Evolutionary conservation across 2,329 filamentous ascomycete species (phyloP).

Genomic region (Sclerotiophoma versabilis): DNA sequence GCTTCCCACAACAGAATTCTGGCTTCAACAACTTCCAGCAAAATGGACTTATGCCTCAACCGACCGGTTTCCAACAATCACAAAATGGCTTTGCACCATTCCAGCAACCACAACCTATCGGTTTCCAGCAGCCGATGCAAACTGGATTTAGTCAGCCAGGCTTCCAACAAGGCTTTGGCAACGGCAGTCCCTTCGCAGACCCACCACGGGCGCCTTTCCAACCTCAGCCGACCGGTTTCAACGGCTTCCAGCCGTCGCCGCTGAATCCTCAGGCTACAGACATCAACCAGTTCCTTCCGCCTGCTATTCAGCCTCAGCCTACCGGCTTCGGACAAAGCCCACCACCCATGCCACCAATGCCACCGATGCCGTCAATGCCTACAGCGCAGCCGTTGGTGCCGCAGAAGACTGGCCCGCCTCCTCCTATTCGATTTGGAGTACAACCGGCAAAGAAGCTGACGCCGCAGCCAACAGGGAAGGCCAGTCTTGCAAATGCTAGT

Average conservation of each 20-base stretch:
- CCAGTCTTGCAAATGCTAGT: slow-evolving; percentile 95
- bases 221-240: slow-evolving; percentile 52
- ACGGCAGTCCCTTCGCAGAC: slow-evolving; percentile 60
- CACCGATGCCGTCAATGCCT: slow-evolving; percentile 49
- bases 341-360: slow-evolving; percentile 65
- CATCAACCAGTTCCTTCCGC: slow-evolving; percentile 56
- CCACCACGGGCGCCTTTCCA: slow-evolving; percentile 58
- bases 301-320: slow-evolving; percentile 61
- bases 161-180: slow-evolving; percentile 54
- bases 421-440: slow-evolving; percentile 88
- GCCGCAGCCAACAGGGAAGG: slow-evolving; percentile 88
- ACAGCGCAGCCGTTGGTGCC: slow-evolving; percentile 70
- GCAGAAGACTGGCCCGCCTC: slow-evolving; percentile 85
- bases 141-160: slow-evolving; percentile 35
- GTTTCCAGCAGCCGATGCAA: slow-evolving; percentile 58
- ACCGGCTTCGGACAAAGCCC: slow-evolving; percentile 62
- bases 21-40: slow-evolving; percentile 40
- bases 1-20: slow-evolving; percentile 48
- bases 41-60: slow-evolving; percentile 49
- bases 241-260: slow-evolving; percentile 43
- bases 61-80: slow-evolving; percentile 55
- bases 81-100: slow-evolving; percentile 50
- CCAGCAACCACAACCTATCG: slow-evolving; percentile 56
- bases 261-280: slow-evolving; percentile 63
- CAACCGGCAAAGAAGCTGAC: slow-evolving; percentile 75